Evolutionary conservation across 31 red algal genomes (phyloP).

Genomic region (Porphyra umbilicalis): DNA sequence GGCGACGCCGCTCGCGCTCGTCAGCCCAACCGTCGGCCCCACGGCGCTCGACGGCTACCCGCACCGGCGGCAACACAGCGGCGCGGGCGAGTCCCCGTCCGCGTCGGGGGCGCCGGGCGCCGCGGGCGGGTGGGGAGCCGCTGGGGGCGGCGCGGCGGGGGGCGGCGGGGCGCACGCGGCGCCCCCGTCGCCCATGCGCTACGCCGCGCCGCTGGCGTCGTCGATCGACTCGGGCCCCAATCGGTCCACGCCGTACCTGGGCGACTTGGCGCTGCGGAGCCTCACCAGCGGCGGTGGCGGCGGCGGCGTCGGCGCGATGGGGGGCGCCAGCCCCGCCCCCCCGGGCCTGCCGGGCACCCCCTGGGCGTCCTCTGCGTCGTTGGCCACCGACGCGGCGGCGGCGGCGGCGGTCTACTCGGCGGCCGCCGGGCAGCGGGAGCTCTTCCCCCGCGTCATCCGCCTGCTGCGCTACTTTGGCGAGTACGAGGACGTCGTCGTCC

Average conservation of each 20-base stretch:
- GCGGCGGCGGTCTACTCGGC: neutral
- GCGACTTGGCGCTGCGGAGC: neutral
- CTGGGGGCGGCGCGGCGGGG: slow-evolving; percentile 1
- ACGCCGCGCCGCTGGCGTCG: neutral
- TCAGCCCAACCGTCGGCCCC: neutral
- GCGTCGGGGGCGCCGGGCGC: too few species aligned
- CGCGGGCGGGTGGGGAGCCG: neutral
- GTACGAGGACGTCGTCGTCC: slow-evolving; percentile 97
- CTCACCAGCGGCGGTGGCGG: neutral
- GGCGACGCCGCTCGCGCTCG: neutral
- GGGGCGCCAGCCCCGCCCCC: neutral
- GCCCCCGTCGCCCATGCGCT: neutral
- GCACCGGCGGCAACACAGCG: neutral
- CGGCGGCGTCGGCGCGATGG: neutral
- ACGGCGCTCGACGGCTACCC: neutral
- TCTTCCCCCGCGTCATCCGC: slow-evolving; percentile 69
- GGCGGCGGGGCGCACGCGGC: neutral
- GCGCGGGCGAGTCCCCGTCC: neutral
- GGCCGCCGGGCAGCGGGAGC: slow-evolving; percentile 2
- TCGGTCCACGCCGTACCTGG: neutral
- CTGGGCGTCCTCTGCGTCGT: neutral
- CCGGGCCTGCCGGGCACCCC: neutral
- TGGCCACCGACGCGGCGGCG: neutral
- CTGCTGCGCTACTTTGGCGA: slow-evolving; percentile 95
- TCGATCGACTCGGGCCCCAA: neutral